Evolutionary conservation across 306 rosid species (phyloP), one percentile per base, ranked within the genome.

Genomic region (Quillaja saponaria): DNA sequence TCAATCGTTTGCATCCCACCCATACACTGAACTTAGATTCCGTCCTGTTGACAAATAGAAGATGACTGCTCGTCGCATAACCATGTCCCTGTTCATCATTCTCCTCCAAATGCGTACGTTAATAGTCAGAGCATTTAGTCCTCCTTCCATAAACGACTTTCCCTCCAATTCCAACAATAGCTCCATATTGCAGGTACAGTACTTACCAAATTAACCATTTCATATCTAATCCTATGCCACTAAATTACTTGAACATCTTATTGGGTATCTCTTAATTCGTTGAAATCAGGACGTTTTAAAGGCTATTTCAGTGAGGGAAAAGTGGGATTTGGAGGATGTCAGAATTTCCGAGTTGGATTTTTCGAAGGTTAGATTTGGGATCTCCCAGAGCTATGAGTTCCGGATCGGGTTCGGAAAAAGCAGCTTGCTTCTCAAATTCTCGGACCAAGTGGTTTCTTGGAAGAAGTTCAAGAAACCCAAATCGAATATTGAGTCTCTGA

Each of bases 401-500:
- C 83, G 86, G 64, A 49, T 89, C 61, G 89, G 94, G 13, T 68
- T 76, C 10, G 90, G 86, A 1, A 76, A 68, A 71, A 60, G 73
- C 49, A 68, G 52, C 44, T 52, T 83, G 16, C 51, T 81, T 15
- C 76, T 87, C 15, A 79, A 74, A 63, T 76, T 80, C 71, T 48
- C 85, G 1, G 96, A 88, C 11, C 81, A 72, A 61, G 84, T 89
- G 58, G 54, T 64, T 2, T 63, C 83, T 0, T 89, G 94, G 99
- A 82, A 66, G 48, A 81, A 81, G 71, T 72, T 87, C 70, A 58
- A 55, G 17, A 65, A 51, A 10, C 81, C 74, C 2, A 68, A 56
- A 25, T 49, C 67, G 18, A 84, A 84, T 80, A 73, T 92, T 3
- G 81, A 70, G 55, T 78, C 83, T 16, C 69, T 89, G 13, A 15